A percentile compares a stretch with the other conserved stretches of the same genome.
These are phyloP conservation scores for Ascochyta clinopodiicola DNA, from an alignment of 2,329 filamentous ascomycete species.

Conservation along the genomic window DNA sequence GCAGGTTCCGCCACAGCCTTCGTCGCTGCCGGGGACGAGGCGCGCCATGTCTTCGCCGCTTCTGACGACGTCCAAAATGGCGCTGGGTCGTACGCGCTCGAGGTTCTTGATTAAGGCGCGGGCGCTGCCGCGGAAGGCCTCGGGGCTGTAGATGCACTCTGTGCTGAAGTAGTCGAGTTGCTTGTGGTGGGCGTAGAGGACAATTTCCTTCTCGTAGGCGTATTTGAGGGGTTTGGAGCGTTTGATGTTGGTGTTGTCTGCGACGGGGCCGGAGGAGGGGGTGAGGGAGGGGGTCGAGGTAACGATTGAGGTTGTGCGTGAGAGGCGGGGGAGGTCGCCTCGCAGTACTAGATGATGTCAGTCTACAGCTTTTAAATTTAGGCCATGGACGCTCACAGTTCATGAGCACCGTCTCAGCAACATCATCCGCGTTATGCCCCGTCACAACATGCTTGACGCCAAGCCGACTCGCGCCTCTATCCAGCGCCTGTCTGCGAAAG, in stretches of 20 bases:
- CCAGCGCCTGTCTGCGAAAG: conserved; percentile 90
- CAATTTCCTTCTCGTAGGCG: conserved; percentile 98
- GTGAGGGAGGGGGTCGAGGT: conserved; percentile 57
- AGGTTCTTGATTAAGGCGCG: conserved; percentile 92
- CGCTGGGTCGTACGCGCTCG: conserved; percentile 89
- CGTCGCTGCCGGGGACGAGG: conserved; percentile 68
- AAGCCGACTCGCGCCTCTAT: conserved; percentile 86
- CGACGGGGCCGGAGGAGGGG: conserved; percentile 53
- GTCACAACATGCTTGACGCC: conserved; percentile 94
- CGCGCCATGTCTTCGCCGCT: conserved; percentile 96
- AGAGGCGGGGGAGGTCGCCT: conserved; percentile 85
- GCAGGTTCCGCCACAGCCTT: conserved; percentile 41
- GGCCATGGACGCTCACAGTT: conserved; percentile 59
- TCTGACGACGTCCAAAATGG: conserved; percentile 91
- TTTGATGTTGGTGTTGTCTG: conserved; percentile 81
- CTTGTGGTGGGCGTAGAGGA: conserved; percentile 95
- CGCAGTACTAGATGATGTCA: conserved; percentile 65
- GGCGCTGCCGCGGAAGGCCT: conserved; percentile 93
- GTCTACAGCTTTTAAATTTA: not conserved
- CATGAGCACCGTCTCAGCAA: conserved; percentile 98
- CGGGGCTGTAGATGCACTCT: conserved; percentile 97
- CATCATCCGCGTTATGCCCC: conserved; percentile 96
- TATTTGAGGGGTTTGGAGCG: conserved; percentile 97
- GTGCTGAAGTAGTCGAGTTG: conserved; percentile 98
- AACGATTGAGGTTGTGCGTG: conserved; percentile 88